Evolutionary conservation across 2,329 filamentous ascomycete genomes (phyloP).

Genomic region (Penicillium sp.): DNA sequence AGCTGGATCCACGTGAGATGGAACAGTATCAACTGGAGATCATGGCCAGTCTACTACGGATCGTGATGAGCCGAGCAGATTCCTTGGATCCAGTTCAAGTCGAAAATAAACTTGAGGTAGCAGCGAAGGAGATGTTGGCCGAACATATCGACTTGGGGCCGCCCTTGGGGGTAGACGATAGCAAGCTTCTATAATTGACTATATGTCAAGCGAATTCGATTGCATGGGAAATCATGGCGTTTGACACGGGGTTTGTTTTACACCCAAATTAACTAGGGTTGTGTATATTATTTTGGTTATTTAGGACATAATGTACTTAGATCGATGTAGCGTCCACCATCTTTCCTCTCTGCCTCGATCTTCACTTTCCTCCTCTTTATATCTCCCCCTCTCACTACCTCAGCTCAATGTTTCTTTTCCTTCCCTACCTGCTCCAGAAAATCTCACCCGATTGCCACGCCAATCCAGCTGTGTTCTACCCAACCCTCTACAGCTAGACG

Average conservation of each 20-base stretch:
- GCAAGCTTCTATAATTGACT: conserved; percentile 21
- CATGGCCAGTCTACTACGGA: conserved; percentile 40
- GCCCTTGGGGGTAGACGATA: conserved; percentile 27
- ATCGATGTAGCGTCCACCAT: background rate
- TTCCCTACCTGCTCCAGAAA: too few relatives aligned
- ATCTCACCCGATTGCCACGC: too few relatives aligned
- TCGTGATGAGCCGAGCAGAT: conserved; percentile 39
- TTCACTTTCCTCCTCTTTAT: background rate
- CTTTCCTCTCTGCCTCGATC: background rate
- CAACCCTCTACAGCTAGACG: too few relatives aligned
- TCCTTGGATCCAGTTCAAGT: conserved; percentile 27
- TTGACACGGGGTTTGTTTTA: background rate
- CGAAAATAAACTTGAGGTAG: conserved; percentile 33
- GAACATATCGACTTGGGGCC: conserved; percentile 33
- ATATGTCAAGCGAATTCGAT: background rate
- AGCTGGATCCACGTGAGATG: conserved; percentile 38
- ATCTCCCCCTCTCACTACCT: background rate
- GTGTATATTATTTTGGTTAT: conserved; percentile 7
- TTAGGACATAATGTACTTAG: background rate
- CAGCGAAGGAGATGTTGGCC: conserved; percentile 41
- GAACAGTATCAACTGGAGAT: conserved; percentile 45
- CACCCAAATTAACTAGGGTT: background rate
- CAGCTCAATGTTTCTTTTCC: too few relatives aligned
- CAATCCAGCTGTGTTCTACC: too few relatives aligned
- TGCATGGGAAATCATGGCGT: background rate